Evolutionary conservation across 2,329 filamentous ascomycete genomes (phyloP), one percentile per base, ranked within the genome.

Genomic region (Penicillium rolfsii): DNA sequence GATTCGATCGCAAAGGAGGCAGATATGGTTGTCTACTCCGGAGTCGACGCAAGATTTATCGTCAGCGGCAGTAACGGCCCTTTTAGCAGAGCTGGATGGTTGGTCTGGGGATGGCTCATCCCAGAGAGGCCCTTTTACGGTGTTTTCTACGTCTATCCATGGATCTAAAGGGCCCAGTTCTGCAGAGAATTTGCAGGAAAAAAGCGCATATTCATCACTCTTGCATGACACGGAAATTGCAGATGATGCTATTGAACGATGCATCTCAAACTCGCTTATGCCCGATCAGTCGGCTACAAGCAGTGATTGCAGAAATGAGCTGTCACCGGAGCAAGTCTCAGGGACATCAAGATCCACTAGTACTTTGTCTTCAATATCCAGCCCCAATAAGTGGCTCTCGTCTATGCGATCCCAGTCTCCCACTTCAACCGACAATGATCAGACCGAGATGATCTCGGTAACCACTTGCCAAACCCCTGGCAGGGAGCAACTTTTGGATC

Each of bases 121-220:
- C 28, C 61, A 65, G 45, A 58, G 66, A 57, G 67, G 68, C 8
- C 68, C 68, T 22, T 69, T 70, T 30, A 68, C 68, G 19, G 68
- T 70, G 11, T 70, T 70, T 40, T 64, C 67, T 43, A 56, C 59
- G 2, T 58, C 60, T 2, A 59, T 50, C 2, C 28, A 55, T 7
- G 45, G 33, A 1, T 36, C 45, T 0, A 40, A 52, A 11, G 38
- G 53, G 1, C 30, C 28, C 2, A 4, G 26, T 12, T 22, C 12
- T 4, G 19, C 49, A 36, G 50, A 50, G 5, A 19, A 16, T n/a
- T 3, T n/a, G 28, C 36, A 54, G 11, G 19, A 19, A 2, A 41
- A 43, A 24, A 5, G 26, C 22, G 30, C 36, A 12, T 38, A 8
- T 30, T 46, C 35, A 14, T 46, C 50, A 3, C 30, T 11, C 22